These are phyloP conservation scores for Xanthoparmelia taractica DNA, from an alignment of 495 filamentous ascomycete species.

Conservation along the genomic window DNA sequence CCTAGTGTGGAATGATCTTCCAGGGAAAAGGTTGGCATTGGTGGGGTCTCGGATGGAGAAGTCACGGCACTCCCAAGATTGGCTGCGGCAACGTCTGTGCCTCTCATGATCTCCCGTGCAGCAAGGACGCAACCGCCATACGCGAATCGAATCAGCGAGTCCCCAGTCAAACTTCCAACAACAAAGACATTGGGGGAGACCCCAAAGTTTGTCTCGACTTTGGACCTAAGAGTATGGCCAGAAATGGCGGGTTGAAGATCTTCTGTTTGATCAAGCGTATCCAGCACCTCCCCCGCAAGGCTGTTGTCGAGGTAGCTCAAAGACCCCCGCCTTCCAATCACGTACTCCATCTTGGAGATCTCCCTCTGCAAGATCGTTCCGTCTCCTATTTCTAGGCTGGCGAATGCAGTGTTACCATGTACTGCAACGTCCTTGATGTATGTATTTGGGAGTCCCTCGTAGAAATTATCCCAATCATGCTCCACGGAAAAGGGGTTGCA, in stretches of 20 bases:
- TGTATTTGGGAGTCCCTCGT: constrained; percentile 54
- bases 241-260: constrained; percentile 39
- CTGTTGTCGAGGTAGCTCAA: constrained; percentile 45
- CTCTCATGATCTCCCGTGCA: constrained; percentile 45
- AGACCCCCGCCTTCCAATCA: constrained; percentile 53
- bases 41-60: background rate
- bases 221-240: constrained; percentile 48
- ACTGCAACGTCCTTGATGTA: constrained; percentile 41
- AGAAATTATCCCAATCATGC: constrained; percentile 44
- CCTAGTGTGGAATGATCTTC: background rate
- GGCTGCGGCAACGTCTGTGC: background rate
- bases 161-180: constrained; percentile 57
- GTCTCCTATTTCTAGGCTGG: constrained; percentile 42
- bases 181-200: constrained; percentile 50
- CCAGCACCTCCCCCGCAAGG: constrained; percentile 47
- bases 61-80: background rate
- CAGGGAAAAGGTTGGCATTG: background rate
- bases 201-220: constrained; percentile 47
- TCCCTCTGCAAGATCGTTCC: constrained; percentile 39
- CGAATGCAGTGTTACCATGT: constrained; percentile 29
- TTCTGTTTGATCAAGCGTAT: constrained; percentile 20
- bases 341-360: constrained; percentile 50
- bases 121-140: constrained; percentile 55
- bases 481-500: constrained; percentile 39
- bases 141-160: constrained; percentile 57